These are phyloP conservation scores for Ophiostoma sp. DNA, from an alignment of 2,329 filamentous ascomycete species.

Conservation along the genomic window DNA sequence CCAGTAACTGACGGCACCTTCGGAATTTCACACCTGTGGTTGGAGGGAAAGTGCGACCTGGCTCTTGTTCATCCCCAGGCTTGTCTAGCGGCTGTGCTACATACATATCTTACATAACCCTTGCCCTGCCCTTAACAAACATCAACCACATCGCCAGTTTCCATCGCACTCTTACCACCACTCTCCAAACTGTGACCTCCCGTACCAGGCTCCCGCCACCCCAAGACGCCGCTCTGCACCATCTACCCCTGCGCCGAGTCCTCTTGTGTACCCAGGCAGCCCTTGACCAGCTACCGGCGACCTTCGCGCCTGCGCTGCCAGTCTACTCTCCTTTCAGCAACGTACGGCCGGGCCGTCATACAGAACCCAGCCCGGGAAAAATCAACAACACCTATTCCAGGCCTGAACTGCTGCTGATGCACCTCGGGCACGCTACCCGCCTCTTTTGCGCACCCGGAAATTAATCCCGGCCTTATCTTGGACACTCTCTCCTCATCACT, in stretches of 20 bases:
- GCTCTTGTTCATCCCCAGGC: neutral
- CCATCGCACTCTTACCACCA: neutral
- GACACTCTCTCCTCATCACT: neutral
- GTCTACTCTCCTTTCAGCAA: neutral
- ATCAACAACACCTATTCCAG: neutral
- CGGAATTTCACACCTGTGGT: conserved; percentile 2
- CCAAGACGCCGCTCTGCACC: neutral
- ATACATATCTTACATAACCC: neutral
- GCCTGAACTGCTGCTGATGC: neutral
- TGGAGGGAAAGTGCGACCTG: conserved; percentile 2
- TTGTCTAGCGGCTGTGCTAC: neutral
- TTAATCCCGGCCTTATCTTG: conserved; percentile 6
- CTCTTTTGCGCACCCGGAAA: neutral
- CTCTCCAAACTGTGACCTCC: neutral
- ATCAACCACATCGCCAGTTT: neutral
- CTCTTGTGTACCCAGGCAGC: neutral
- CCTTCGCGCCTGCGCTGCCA: neutral
- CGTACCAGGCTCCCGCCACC: neutral
- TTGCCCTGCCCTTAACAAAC: neutral
- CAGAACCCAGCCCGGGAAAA: neutral
- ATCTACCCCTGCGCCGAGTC: neutral
- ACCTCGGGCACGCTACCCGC: neutral
- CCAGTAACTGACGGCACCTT: neutral
- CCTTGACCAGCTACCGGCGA: neutral
- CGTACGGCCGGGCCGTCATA: neutral